Percentiles rank a stretch among this genome's conserved stretches.
Conservation (phyloP, 371 early-diverging fungal species). For the Entomophthora muscae region DNA sequence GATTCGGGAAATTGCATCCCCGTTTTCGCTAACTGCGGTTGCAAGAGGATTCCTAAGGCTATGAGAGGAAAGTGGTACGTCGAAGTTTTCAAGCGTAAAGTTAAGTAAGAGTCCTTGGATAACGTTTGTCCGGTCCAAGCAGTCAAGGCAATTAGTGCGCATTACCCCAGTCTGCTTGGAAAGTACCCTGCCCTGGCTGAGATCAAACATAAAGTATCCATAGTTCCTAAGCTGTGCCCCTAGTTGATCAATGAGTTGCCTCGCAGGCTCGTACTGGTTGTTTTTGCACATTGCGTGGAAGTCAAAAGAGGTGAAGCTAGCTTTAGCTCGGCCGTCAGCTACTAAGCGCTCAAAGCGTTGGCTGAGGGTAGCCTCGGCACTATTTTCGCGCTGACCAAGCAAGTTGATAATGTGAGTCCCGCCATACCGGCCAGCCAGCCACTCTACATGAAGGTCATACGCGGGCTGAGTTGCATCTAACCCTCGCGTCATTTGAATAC, state of each 20-base stretch:
- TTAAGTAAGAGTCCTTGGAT: constrained; percentile 22
- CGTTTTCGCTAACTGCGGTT: constrained; percentile 36
- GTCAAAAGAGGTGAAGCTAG: constrained; percentile 55
- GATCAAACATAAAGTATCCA: constrained; percentile 49
- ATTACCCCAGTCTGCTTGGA: constrained; percentile 60
- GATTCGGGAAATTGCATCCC: constrained; percentile 78
- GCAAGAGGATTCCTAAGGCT: background rate
- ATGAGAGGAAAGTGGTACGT: background rate
- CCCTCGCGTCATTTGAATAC: constrained; percentile 53
- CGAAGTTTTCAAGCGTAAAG: constrained; percentile 9
- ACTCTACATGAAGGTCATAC: constrained; percentile 61
- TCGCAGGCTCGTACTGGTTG: constrained; percentile 59
- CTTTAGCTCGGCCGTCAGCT: constrained; percentile 15
- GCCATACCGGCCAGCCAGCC: constrained; percentile 51
- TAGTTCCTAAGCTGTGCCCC: constrained; percentile 23
- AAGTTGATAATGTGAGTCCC: constrained; percentile 68
- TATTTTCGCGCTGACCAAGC: constrained; percentile 39
- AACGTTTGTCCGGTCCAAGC: constrained; percentile 42
- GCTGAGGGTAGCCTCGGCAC: constrained; percentile 48
- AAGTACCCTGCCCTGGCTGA: constrained; percentile 28
- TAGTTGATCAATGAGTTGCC: constrained; percentile 27
- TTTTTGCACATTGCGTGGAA: constrained; percentile 64
- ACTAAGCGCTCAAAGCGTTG: constrained; percentile 47
- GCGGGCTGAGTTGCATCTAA: constrained; percentile 53
- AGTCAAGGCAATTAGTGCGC: constrained; percentile 96